Percentiles rank a stretch among this genome's conserved stretches.
Conservation (phyloP, 257 asterid species). For the Ophiorrhiza pumila region DNA sequence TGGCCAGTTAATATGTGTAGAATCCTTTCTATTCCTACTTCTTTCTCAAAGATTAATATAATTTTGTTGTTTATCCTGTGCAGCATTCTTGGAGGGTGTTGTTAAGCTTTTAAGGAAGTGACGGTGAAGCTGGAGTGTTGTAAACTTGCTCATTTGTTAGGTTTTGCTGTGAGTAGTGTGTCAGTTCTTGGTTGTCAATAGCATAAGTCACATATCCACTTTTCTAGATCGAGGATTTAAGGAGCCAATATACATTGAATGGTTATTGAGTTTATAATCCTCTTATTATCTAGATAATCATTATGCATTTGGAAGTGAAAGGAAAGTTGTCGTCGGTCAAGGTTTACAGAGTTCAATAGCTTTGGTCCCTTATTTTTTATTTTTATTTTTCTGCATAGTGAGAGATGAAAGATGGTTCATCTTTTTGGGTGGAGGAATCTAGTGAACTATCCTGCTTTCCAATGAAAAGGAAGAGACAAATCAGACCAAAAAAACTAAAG, state of each 20-base stretch:
- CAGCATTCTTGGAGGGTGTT: not conserved
- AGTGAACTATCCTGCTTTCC: conserved; percentile 29
- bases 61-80: not conserved
- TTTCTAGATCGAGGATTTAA: not conserved
- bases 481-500: conserved; percentile 45
- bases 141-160: not conserved
- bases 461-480: conserved; percentile 60
- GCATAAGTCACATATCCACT: not conserved
- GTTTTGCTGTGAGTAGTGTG: not conserved
- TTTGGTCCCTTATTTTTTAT: not conserved
- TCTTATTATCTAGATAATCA: not conserved
- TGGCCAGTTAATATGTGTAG: not conserved
- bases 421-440: conserved; percentile 64
- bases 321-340: conserved; percentile 3
- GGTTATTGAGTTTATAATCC: not conserved
- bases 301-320: conserved; percentile 1
- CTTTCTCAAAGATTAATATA: not conserved
- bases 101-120: not conserved
- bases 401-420: conserved; percentile 45
- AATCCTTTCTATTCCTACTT: not conserved
- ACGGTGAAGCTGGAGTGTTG: not conserved
- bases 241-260: not conserved
- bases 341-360: conserved; percentile 6
- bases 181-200: not conserved
- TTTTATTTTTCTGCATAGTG: not conserved